Conservation (phyloP, 2,329 filamentous ascomycete genomes). For the Colletotrichum navitas region DNA sequence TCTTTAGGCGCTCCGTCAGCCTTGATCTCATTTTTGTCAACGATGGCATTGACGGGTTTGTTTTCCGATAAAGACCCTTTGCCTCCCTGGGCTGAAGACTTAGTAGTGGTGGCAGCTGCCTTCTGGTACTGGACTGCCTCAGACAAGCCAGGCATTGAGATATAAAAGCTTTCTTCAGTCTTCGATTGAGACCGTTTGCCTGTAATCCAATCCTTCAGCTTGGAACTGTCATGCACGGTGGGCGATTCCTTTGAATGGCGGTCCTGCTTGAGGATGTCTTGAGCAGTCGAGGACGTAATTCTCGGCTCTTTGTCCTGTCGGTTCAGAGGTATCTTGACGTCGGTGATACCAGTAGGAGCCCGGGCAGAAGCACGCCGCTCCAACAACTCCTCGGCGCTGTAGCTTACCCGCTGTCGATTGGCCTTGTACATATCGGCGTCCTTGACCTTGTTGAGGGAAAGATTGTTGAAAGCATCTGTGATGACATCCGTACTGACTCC, state of each 20-base stretch:
- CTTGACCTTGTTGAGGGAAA: conserved; percentile 30
- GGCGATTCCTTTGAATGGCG: background rate
- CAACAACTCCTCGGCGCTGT: conserved; percentile 18
- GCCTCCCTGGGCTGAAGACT: background rate
- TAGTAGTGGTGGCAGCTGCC: background rate
- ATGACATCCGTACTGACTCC: background rate
- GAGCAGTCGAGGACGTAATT: background rate
- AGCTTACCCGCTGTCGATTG: conserved; percentile 13
- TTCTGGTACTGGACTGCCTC: conserved; percentile 11
- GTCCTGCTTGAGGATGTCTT: background rate
- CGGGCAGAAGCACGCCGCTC: conserved; percentile 8
- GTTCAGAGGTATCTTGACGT: conserved; percentile 23
- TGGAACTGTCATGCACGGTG: background rate
- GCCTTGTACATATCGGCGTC: conserved; percentile 26
- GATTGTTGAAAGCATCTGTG: conserved; percentile 23
- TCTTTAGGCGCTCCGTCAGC: background rate
- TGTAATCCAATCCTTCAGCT: background rate
- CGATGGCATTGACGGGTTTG: background rate
- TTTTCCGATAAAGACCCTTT: background rate
- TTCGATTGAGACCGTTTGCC: background rate
- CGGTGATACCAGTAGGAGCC: conserved; percentile 21
- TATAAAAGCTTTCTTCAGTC: background rate
- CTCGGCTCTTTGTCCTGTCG: background rate
- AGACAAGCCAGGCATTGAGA: conserved; percentile 17
- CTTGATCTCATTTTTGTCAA: background rate